phyloP scores from a whole-genome alignment of 2,329 filamentous ascomycete species.

The Cadophora sp. region DNA sequence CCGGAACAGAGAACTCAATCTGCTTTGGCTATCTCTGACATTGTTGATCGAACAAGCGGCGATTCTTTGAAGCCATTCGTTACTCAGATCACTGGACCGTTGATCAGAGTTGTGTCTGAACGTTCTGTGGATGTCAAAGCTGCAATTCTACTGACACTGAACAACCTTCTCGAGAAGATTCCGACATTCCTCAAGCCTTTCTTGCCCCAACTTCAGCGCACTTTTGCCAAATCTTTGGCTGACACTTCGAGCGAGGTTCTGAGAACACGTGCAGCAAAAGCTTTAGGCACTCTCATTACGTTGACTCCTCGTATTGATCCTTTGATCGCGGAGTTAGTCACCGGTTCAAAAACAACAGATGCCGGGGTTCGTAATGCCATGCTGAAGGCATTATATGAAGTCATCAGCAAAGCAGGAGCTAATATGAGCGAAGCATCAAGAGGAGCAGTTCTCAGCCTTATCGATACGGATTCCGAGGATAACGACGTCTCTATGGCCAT shows the following conservation, averaged over 20 bases:
- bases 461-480: slow-evolving; percentile 83
- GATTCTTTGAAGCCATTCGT: slow-evolving; percentile 92
- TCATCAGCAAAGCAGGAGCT: slow-evolving; percentile 89
- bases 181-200: slow-evolving; percentile 95
- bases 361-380: slow-evolving; percentile 90
- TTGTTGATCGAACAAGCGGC: slow-evolving; percentile 90
- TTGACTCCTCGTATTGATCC: slow-evolving; percentile 95
- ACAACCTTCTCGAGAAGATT: slow-evolving; percentile 96
- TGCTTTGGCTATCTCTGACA: slow-evolving; percentile 92
- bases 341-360: slow-evolving; percentile 92
- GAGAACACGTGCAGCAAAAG: slow-evolving; percentile 88
- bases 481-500: slow-evolving; percentile 81
- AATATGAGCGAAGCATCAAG: slow-evolving; percentile 96
- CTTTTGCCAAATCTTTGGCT: slow-evolving; percentile 94
- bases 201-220: slow-evolving; percentile 93
- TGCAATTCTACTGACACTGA: slow-evolving; percentile 91
- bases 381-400: slow-evolving; percentile 95
- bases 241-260: slow-evolving; percentile 91
- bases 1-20: slow-evolving; percentile 90
- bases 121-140: slow-evolving; percentile 95
- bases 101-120: slow-evolving; percentile 97
- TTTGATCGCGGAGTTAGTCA: slow-evolving; percentile 87
- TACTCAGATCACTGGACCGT: slow-evolving; percentile 94
- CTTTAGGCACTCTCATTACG: slow-evolving; percentile 92
- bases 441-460: slow-evolving; percentile 83